phyloP scores from a whole-genome alignment of 129 eudicot species.

The Deinandra increscens region DNA sequence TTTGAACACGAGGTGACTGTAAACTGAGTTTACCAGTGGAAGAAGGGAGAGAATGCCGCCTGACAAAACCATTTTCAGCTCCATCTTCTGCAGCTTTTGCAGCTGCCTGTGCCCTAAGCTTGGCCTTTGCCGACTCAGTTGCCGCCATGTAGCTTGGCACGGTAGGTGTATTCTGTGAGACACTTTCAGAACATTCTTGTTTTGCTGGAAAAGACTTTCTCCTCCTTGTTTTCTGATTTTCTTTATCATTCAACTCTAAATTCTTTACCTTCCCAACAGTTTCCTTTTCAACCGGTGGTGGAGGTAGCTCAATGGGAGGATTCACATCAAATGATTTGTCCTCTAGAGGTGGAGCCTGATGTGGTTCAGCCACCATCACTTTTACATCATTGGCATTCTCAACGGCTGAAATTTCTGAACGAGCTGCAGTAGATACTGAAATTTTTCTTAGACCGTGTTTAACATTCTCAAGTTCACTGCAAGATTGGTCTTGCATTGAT shows the following conservation, averaged over 20 bases:
- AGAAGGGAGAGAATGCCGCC: constrained; percentile 81
- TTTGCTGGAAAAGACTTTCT: constrained; percentile 69
- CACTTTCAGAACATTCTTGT: constrained; percentile 56
- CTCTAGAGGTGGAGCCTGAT: constrained; percentile 26
- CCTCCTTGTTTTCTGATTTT: constrained; percentile 62
- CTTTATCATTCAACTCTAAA: constrained; percentile 47
- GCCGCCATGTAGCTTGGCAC: constrained; percentile 94
- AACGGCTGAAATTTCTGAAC: constrained; percentile 37
- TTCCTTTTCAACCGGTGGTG: constrained; percentile 25
- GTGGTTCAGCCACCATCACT: constrained; percentile 34
- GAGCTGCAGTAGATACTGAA: constrained; percentile 41
- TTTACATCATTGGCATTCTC: constrained; percentile 35
- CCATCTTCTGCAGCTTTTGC: constrained; percentile 58
- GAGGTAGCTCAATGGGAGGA: constrained; percentile 33
- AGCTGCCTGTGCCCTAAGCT: constrained; percentile 71
- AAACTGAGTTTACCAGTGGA: constrained; percentile 56
- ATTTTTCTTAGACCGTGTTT: constrained; percentile 65
- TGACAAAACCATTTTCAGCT: constrained; percentile 51
- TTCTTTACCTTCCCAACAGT: constrained; percentile 38
- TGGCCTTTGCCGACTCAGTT: constrained; percentile 85
- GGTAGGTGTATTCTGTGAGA: constrained; percentile 52
- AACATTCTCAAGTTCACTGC: constrained; percentile 72
- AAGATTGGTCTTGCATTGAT: constrained; percentile 54
- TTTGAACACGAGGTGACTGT: constrained; percentile 74
- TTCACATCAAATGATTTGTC: constrained; percentile 46